These are phyloP conservation scores for Thalassiosira mediterranea DNA, from an alignment of 352 stramenopile genomes.

Conservation along the genomic window DNA sequence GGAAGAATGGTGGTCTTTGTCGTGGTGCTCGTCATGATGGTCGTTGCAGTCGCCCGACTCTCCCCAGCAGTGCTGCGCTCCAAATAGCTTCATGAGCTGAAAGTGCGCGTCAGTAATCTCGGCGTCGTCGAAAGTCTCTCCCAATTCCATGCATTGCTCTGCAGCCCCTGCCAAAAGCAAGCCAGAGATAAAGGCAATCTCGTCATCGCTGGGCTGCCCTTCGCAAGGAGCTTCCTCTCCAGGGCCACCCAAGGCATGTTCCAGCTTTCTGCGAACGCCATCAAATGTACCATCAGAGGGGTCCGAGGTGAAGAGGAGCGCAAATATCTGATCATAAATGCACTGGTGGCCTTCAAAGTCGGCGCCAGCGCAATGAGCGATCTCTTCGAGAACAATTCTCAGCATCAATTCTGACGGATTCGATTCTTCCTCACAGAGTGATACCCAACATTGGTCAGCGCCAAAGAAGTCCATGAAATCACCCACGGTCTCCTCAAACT, in stretches of 20 bases:
- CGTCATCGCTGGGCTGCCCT: conserved; percentile 21
- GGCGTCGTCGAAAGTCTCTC: conserved; percentile 7
- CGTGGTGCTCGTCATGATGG: conserved; percentile 1
- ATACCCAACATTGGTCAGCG: conserved; percentile 37
- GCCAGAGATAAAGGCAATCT: conserved; percentile 26
- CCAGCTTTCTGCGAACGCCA: conserved; percentile 26
- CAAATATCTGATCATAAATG: conserved; percentile 38
- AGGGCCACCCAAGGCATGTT: not conserved
- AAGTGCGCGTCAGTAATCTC: conserved; percentile 15
- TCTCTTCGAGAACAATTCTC: conserved; percentile 40
- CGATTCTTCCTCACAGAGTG: conserved; percentile 38
- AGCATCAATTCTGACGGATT: conserved; percentile 29
- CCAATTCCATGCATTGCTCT: conserved; percentile 35
- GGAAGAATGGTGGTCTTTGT: conserved; percentile 12
- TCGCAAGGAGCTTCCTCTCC: conserved; percentile 11
- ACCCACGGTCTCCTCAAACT: conserved; percentile 23
- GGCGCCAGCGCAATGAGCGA: conserved; percentile 32
- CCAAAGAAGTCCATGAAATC: conserved; percentile 31
- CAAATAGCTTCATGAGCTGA: conserved; percentile 46
- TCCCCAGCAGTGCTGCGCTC: conserved; percentile 38
- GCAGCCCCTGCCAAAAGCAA: conserved; percentile 34
- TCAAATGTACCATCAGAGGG: conserved; percentile 13
- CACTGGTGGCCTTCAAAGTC: conserved; percentile 36
- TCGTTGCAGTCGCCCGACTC: conserved; percentile 18
- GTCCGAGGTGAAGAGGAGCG: conserved; percentile 20